Base-by-base conservation (phyloP, 2,329 filamentous ascomycete genomes). In the Calonectria pteridis region DNA sequence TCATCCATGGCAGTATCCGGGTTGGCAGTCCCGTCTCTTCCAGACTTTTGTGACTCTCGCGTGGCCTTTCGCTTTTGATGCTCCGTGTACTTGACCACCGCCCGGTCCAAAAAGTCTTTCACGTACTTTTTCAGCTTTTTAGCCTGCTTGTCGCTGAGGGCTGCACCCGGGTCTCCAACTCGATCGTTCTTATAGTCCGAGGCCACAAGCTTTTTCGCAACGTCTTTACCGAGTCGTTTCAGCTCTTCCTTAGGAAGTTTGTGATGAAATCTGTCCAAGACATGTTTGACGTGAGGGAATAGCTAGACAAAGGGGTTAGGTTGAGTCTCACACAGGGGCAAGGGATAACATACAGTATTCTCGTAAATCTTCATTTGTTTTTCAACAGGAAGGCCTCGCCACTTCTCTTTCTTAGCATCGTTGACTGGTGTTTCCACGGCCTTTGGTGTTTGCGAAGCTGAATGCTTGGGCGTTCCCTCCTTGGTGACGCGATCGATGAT, bases 301-400 rank as follows among this genome's bases (percentile, higher is more conserved):
- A 98, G 88, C 95, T 97, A 77, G 7, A 28, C 14, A 7, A n/a
- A 37, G 26, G 1, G 5, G 50, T 81, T 71, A 81, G 79, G 3
- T 35, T n/a, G 14, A 14, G 14, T 14, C 26, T 26, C 3, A 51
- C 16, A 49, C 23, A 10, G 29, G 14, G 37, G 13, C 18, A 6
- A 26, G 28, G 46, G 29, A 6, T 1, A 28, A 87, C 94, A 84
- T 89, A 97, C 95, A 66, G 95, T 98, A 82, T 96, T 96, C 84
- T 98, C 96, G 80, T 98, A 98, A 3, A 98, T 89, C 86, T 95
- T 98, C 91, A 95, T 97, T 85, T 97, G 95, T 85, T 98, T 98
- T 77, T 98, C 96, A 77, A 92, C 83, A 1, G 93, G 88, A 37
- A 93, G 83, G 73, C 89, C 89, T 69, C 91, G 89, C 94, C 94